Evolutionary conservation across 768 basidiomycete species (phyloP), one percentile per base, ranked within the genome.

Genomic region (Naganishia randhawae): DNA sequence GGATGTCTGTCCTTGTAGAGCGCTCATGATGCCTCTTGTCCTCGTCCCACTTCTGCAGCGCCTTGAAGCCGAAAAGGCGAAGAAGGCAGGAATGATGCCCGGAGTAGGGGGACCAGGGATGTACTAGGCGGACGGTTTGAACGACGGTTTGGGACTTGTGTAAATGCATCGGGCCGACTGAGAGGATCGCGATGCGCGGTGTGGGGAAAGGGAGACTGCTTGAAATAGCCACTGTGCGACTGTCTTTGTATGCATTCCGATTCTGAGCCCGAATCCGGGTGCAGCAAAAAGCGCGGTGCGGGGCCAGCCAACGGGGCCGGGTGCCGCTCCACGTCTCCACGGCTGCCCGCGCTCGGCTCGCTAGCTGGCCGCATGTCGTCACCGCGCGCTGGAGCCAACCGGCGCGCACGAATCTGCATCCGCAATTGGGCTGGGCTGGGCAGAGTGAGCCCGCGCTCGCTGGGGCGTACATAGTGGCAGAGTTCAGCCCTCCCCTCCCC

Each of bases 21-120:
- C 11, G 14, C 45, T 48, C 45, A 48, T 55, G 17, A 7, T 53
- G 51, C n/a, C 29, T 32, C 52, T 31, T 32, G n/a, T 17, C 13
- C 19, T 32, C 33, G 14, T 19, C 53, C n/a, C 31, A 31, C 16
- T n/a, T n/a, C 8, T 31, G 16, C 27, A 61, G 57, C 57, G 57
- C 22, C 57, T 61, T 25, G 57, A 61, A 42, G 57, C 57, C 37
- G 57, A 61, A 42, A 61, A 61, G 57, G 11, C 33, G 57, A 61
- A 61, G 41, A 61, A 61, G 32, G 57, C 57, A 41, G 57, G 57
- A 22, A 55, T 55, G 57, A 41, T 61, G 57, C 19, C 19, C 14
- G 57, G 57, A 25, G 33, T 32, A 25, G 57, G 39, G 2, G 57
- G 57, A 22, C 57, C 33, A 25, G 19, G 22, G 2, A 61, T 61